Evolutionary conservation across 768 basidiomycete genomes (phyloP), one percentile per base, ranked within the genome.

Genomic region (Leccinum variicolor): DNA sequence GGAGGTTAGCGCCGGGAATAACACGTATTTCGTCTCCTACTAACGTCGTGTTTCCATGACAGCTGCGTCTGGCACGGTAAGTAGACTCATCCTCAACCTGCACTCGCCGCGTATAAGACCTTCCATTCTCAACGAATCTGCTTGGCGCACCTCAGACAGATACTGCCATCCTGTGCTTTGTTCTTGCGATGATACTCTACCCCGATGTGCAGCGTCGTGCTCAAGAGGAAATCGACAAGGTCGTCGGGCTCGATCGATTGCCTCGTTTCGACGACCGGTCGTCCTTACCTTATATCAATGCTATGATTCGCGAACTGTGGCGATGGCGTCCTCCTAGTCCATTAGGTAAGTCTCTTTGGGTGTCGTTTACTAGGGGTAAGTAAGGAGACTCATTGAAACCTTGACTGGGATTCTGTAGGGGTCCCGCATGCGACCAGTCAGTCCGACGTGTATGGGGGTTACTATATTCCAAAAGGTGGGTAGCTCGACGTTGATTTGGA

Each of bases 111-210:
- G 6, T 34, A 13, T 6, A 19, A 45, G 21, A 33, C 9, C 7
- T 50, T 50, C 6, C 1, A 6, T 11, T n/a, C 21, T 19, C 11
- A 31, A 41, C 45, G 26, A 19, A 11, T 6, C 7, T n/a, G 23
- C 21, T 34, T 50, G 50, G 50, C 33, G 6, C 11, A 5, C 3
- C n/a, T 52, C 50, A 70, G 69, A 59, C 59, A 11, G 53, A 56
- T 13, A 45, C 65, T 7, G n/a, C 50, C 3, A 33, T 67, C n/a
- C 14, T 55, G n/a, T 59, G 56, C 3, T 65, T 74, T 19, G 36
- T 73, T 28, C 53, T 74, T 17, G 62, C 66, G 2, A 68, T 74
- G 58, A 33, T 64, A 2, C 59, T 67, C n/a, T 50, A 65, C 46
- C 72, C 73, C 14, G 65, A 70, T 1, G 64, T 65, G 7, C 66